Conservation (phyloP, 1,284 basidiomycete species). For the Farysia itapuensis region DNA sequence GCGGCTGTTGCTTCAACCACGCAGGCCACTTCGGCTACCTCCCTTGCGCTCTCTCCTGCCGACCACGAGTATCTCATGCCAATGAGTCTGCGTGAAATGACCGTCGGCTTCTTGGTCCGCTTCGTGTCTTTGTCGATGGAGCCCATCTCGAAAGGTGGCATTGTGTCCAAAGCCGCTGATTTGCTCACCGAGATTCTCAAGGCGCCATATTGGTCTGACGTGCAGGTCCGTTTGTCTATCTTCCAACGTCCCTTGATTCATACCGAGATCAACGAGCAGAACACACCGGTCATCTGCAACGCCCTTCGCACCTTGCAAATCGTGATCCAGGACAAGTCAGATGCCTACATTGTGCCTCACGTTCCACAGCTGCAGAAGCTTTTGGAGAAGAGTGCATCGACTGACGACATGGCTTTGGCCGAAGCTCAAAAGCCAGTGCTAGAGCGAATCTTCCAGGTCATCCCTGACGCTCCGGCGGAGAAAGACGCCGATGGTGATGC, state of each 20-base stretch:
- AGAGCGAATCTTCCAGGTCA: conserved; percentile 79
- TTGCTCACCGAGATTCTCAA: conserved; percentile 81
- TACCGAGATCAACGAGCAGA: conserved; percentile 69
- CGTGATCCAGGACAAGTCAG: conserved; percentile 78
- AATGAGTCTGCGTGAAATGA: conserved; percentile 62
- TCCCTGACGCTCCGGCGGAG: conserved; percentile 64
- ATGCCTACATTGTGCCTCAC: conserved; percentile 79
- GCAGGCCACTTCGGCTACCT: background rate
- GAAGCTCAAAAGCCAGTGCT: conserved; percentile 66
- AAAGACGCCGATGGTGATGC: conserved; percentile 45
- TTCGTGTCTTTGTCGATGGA: conserved; percentile 77
- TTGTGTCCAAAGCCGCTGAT: conserved; percentile 76
- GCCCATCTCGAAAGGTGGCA: conserved; percentile 67
- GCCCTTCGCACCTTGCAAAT: conserved; percentile 87
- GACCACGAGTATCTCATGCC: conserved; percentile 51
- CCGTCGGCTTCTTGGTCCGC: conserved; percentile 89
- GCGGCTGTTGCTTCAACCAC: conserved; percentile 14
- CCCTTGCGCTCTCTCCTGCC: conserved; percentile 8
- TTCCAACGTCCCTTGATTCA: conserved; percentile 62
- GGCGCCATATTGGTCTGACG: conserved; percentile 85
- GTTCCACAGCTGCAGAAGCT: conserved; percentile 80
- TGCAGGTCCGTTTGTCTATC: conserved; percentile 77
- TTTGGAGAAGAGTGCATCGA: conserved; percentile 63
- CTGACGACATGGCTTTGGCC: conserved; percentile 40
- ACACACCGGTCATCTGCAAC: conserved; percentile 73